Percentiles rank a stretch among this genome's conserved stretches.
Conservation (phyloP, 352 stramenopile species). For the Globisporangium uncinulatum region DNA sequence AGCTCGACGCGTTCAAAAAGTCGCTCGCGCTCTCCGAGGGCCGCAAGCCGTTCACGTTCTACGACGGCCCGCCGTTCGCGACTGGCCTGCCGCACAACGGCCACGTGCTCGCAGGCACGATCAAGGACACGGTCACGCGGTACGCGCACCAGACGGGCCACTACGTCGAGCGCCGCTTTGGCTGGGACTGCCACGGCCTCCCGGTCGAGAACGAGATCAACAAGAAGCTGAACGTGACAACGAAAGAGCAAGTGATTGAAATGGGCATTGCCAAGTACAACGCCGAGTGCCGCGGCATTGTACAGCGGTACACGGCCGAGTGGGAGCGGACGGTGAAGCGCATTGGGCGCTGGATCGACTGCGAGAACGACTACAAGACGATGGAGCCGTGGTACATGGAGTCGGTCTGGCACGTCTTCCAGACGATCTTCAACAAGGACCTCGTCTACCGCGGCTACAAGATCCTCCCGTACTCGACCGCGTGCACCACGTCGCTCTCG, state of each 20-base stretch:
- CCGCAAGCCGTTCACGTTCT: slow-evolving; percentile 97
- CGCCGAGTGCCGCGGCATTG: slow-evolving; percentile 95
- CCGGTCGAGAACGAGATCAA: slow-evolving; percentile 99
- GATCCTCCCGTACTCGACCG: slow-evolving; percentile 99
- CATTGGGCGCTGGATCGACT: slow-evolving; percentile 99
- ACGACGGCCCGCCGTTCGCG: slow-evolving; percentile 99
- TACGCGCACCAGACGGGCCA: slow-evolving; percentile 98
- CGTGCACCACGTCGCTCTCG: slow-evolving; percentile 96
- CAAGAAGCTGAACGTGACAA: slow-evolving; percentile 97
- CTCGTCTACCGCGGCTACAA: slow-evolving; percentile 99
- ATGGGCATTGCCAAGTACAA: slow-evolving; percentile 99
- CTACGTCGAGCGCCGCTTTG: slow-evolving; percentile 95
- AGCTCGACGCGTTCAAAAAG: slow-evolving; percentile 89
- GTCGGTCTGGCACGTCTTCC: slow-evolving; percentile 99
- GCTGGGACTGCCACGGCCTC: slow-evolving; percentile 99
- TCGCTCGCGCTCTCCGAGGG: slow-evolving; percentile 91
- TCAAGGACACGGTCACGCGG: slow-evolving; percentile 99
- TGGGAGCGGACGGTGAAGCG: slow-evolving; percentile 98
- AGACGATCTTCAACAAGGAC: slow-evolving; percentile 96
- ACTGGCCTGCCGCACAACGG: slow-evolving; percentile 98
- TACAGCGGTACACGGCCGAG: slow-evolving; percentile 98
- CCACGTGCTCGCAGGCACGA: slow-evolving; percentile 97
- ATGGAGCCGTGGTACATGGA: slow-evolving; percentile 99
- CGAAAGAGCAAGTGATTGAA: slow-evolving; percentile 95
- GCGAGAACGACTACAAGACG: slow-evolving; percentile 99